Evolutionary conservation across 352 stramenopile species (phyloP).

Genomic region (Phytophthora europaea): DNA sequence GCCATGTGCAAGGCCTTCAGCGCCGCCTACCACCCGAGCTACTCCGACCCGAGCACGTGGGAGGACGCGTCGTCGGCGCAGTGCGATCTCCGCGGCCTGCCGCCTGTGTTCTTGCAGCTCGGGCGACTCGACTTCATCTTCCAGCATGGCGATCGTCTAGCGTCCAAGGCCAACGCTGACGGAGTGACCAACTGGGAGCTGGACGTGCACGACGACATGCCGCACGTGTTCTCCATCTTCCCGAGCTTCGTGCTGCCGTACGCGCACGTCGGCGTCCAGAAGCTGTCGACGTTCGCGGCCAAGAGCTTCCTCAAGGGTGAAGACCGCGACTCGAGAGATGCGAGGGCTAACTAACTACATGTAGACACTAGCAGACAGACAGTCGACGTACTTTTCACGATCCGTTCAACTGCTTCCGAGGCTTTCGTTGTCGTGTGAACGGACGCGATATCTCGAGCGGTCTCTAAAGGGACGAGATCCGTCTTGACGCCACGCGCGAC

Average conservation of each 20-base stretch:
- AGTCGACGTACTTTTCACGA: too few relatives aligned
- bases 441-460: slow-evolving; percentile 26
- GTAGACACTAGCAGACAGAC: too few relatives aligned
- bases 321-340: background rate
- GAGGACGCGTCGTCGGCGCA: slow-evolving; percentile 40
- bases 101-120: slow-evolving; percentile 51
- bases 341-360: background rate
- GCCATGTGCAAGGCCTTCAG: slow-evolving; percentile 21
- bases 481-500: slow-evolving; percentile 6
- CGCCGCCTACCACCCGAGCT: slow-evolving; percentile 18
- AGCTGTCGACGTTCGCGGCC: slow-evolving; percentile 32
- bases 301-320: slow-evolving; percentile 21
- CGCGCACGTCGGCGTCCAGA: slow-evolving; percentile 28
- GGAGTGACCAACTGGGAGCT: slow-evolving; percentile 36
- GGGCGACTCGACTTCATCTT: slow-evolving; percentile 43
- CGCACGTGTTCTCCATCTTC: slow-evolving; percentile 47
- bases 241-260: slow-evolving; percentile 42
- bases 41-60: slow-evolving; percentile 30
- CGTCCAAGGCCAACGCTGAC: slow-evolving; percentile 33
- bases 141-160: slow-evolving; percentile 33
- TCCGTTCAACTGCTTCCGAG: background rate
- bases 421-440: slow-evolving; percentile 25
- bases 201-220: slow-evolving; percentile 41
- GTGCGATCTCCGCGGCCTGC: slow-evolving; percentile 42
- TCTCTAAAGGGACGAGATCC: slow-evolving; percentile 24